Conservation (phyloP, 352 stramenopile genomes). For the Phytophthora pseudosyringae region DNA sequence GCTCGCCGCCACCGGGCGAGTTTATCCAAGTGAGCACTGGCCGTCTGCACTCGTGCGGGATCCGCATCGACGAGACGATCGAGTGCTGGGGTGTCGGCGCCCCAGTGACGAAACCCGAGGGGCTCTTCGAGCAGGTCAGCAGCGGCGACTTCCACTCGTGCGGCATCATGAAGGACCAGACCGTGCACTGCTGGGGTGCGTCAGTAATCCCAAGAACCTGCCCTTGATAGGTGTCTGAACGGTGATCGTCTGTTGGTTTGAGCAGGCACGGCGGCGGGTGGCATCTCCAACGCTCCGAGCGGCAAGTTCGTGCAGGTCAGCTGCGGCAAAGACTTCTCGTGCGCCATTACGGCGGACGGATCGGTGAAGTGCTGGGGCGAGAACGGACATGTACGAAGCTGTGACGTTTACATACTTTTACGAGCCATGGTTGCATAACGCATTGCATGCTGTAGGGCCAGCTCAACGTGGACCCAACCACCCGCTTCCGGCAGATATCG, state of each 20-base stretch:
- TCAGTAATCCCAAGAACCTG: not conserved
- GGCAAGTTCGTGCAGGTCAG: constrained; percentile 83
- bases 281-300: constrained; percentile 42
- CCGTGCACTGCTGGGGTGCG: constrained; percentile 76
- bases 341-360: constrained; percentile 59
- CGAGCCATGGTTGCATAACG: not conserved
- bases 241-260: not conserved
- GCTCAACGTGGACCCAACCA: constrained; percentile 43
- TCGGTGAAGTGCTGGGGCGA: constrained; percentile 69
- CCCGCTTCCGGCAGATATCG: constrained; percentile 70
- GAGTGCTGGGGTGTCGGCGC: constrained; percentile 77
- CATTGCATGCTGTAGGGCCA: constrained; percentile 45
- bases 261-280: constrained; percentile 42
- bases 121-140: constrained; percentile 85
- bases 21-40: constrained; percentile 86
- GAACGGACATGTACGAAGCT: constrained; percentile 53
- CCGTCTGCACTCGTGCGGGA: constrained; percentile 76
- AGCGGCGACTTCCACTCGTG: constrained; percentile 84
- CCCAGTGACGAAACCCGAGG: constrained; percentile 53
- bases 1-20: constrained; percentile 47
- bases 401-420: not conserved
- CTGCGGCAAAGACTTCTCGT: constrained; percentile 74
- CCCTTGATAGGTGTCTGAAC: not conserved
- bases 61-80: constrained; percentile 80
- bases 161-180: constrained; percentile 81